Conservation (phyloP, 208 protist genomes). For the Leishmania gerbilli region DNA sequence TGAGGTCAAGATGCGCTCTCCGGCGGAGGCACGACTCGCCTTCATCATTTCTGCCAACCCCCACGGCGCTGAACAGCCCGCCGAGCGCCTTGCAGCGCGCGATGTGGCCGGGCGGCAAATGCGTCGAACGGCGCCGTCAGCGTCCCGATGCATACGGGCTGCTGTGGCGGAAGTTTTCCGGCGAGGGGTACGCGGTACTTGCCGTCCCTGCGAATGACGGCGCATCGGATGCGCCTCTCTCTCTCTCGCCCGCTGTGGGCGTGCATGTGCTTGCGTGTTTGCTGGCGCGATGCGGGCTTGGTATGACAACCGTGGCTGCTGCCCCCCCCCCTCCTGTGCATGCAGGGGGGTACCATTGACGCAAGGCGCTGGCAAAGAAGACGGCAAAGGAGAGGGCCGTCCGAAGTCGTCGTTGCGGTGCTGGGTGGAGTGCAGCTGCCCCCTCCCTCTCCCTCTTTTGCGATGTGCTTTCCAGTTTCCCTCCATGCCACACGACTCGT, state of each 20-base stretch:
- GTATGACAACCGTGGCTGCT: neutral
- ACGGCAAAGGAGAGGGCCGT: neutral
- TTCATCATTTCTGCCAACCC: slow-evolving; percentile 59
- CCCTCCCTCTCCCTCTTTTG: neutral
- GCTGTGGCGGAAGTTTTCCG: slow-evolving; percentile 26
- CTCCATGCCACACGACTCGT: neutral
- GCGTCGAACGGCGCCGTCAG: slow-evolving; percentile 45
- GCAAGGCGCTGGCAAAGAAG: neutral
- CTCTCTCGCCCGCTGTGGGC: neutral
- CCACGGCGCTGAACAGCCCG: slow-evolving; percentile 55
- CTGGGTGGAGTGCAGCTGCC: neutral
- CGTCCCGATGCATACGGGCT: slow-evolving; percentile 49
- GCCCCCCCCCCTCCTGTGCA: neutral
- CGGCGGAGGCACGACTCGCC: slow-evolving; percentile 39
- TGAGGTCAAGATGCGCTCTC: slow-evolving; percentile 41
- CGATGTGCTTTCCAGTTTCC: neutral
- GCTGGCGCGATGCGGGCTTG: neutral
- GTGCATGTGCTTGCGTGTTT: neutral
- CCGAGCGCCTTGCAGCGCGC: slow-evolving; percentile 46
- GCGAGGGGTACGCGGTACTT: slow-evolving; percentile 26
- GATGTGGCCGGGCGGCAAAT: slow-evolving; percentile 41
- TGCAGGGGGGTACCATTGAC: neutral
- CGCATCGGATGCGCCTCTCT: neutral
- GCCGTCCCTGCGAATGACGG: slow-evolving; percentile 39
- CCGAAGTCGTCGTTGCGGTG: neutral